Evolutionary conservation across 2,329 filamentous ascomycete genomes (phyloP), one percentile per base, ranked within the genome.

Genomic region (Penicillium sp.): DNA sequence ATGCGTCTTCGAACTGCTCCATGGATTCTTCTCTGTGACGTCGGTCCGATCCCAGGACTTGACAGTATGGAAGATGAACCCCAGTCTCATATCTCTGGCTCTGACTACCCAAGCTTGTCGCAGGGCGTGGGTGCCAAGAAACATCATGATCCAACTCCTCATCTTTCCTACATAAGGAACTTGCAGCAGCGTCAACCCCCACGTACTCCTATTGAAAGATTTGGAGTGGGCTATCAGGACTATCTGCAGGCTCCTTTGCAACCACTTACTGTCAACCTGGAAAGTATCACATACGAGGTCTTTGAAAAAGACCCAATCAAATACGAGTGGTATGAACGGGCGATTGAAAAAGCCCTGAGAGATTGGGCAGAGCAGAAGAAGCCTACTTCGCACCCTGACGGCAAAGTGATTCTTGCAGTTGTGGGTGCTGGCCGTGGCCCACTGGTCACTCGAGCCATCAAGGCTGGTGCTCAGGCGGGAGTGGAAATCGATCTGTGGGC

Each of bases 261-360:
- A 69, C 94, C 94, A 0, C 79, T 99, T 13, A 92, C 92, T 0
- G 94, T 99, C 71, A 99, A 99, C 63, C 80, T 99, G 13, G 95
- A 99, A 70, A 96, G 91, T 42, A 89, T 95, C 38, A 99, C 94
- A 0, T 99, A 99, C 70, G 94, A 99, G 69, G 92, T 97, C 2
- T 99, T 99, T 65, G 94, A 99, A 70, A 95, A 95, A 61, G 95
- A 99, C 58, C 94, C 94, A 0, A 89, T 99, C 74, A 99, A 99
- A 73, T 99, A 99, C 69, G 86, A 91, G 58, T 95, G 92, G 80
- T 99, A 99, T 68, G 91, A 97, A 70, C 79, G 81, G 41, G 94
- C 94, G 13, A 87, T 95, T 50, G 83, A 84, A 4, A 84, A 89
- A 58, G 92, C 94, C 0, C 78, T 99, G 55, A 79, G 76, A 11